Base-by-base conservation (phyloP, 192 early-diverging fungal species). In the Kappamyces sp. region DNA sequence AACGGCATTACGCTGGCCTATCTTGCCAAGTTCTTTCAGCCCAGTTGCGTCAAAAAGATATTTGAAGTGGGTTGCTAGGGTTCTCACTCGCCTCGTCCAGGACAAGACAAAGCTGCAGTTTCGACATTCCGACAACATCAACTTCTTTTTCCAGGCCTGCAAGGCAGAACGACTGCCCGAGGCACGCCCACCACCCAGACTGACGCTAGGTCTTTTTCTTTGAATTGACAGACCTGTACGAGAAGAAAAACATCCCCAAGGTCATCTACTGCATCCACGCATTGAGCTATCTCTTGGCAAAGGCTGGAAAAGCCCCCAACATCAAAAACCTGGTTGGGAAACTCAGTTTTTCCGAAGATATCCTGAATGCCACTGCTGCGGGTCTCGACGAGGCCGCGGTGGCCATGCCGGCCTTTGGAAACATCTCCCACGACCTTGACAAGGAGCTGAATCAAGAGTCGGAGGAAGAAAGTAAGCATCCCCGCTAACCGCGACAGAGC, bases 201-300 rank as follows among this genome's bases (percentile, higher is more conserved):
- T 57, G 51, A 46, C n/a, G 2, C 31, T 37, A 81, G 77, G 84
- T 94, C 61, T 99, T 98, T 71, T 88, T 92, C 67, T 99, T 99
- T 74, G 95, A 98, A 72, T 74, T 94, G 65, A 94, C 92, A 0
- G 97, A 99, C 69, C 68, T 98, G 47, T 99, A 97, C 73, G 95
- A 99, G 64, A 90, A 91, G 72, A 99, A 98, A 63, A 99, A 99
- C 66, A 90, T 99, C 65, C 97, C 97, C 6, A 92, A 92, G 66
- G 97, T 99, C 23, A 93, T 99, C 62, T 94, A 96, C 68, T 97
- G 94, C 72, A 88, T 99, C 67, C 94, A 97, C 62, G 94, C 94
- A 7, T 76, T 97, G 40, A 92, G 90, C 73, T 94, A 99, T 68
- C 85, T 98, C 65, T 70, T 99, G 39, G 86, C 90, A 15, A 78